A percentile compares a stretch with the other conserved stretches of the same genome.
phyloP scores from a whole-genome alignment of 1,284 basidiomycete genomes.

The Apiotrichum porosum region DNA sequence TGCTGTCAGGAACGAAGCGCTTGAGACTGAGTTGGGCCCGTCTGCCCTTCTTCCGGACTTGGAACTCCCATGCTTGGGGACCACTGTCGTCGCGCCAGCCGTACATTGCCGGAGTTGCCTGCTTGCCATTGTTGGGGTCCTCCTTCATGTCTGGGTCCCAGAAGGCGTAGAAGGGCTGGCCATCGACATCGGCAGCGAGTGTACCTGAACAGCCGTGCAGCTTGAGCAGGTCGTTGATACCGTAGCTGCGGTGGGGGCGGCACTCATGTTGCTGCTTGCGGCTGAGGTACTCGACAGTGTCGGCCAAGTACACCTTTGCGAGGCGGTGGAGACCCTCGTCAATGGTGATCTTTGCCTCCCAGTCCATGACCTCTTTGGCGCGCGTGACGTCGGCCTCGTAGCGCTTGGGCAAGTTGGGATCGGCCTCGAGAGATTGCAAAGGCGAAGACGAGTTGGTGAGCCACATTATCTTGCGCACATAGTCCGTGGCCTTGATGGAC shows the following conservation, averaged over 20 bases:
- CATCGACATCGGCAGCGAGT: constrained; percentile 13
- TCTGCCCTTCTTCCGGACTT: constrained; percentile 6
- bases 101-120: constrained; percentile 2
- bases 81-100: constrained; percentile 24
- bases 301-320: constrained; percentile 8
- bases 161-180: constrained; percentile 12
- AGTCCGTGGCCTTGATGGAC: constrained; percentile 13
- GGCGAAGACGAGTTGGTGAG: constrained; percentile 29
- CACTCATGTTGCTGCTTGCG: constrained; percentile 3
- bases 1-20: constrained; percentile 1
- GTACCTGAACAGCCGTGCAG: constrained; percentile 25
- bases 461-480: constrained; percentile 22
- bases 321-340: constrained; percentile 24
- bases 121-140: not conserved
- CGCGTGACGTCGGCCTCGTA: constrained; percentile 17
- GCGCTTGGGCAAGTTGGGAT: constrained; percentile 20
- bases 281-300: constrained; percentile 9
- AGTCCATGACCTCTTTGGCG: constrained; percentile 17
- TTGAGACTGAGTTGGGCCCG: not conserved
- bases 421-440: constrained; percentile 20
- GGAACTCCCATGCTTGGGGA: constrained; percentile 21
- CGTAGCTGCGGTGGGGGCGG: not conserved
- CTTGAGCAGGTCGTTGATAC: constrained; percentile 9
- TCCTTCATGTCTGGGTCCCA: not conserved
- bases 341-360: constrained; percentile 16